These are phyloP conservation scores for Podila epicladia DNA, from an alignment of 192 early-diverging fungal genomes.

Conservation along the genomic window DNA sequence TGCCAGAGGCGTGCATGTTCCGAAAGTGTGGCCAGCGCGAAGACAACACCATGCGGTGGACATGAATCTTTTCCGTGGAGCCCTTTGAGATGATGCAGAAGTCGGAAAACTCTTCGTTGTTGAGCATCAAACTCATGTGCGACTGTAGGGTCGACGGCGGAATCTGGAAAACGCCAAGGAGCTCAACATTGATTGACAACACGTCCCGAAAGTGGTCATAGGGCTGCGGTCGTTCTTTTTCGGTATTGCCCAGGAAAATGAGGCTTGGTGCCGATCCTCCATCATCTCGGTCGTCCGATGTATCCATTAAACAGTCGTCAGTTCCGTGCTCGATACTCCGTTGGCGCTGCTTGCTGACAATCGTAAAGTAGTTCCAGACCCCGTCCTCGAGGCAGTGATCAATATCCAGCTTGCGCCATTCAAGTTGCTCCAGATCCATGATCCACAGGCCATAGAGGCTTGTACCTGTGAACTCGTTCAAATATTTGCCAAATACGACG, in stretches of 20 bases:
- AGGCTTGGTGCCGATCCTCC: constrained; percentile 46
- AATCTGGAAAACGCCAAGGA: constrained; percentile 62
- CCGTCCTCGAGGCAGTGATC: constrained; percentile 57
- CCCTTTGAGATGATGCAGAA: constrained; percentile 58
- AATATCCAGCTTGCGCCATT: constrained; percentile 65
- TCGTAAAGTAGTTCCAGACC: constrained; percentile 69
- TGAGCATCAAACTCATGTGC: constrained; percentile 59
- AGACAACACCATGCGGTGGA: constrained; percentile 63
- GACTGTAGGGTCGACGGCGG: constrained; percentile 49
- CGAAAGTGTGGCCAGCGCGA: constrained; percentile 70
- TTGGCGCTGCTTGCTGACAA: constrained; percentile 47
- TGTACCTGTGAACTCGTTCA: constrained; percentile 33
- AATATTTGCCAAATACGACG: constrained; percentile 61
- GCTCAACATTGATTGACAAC: constrained; percentile 63
- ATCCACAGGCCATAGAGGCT: constrained; percentile 64
- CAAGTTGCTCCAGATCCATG: constrained; percentile 64
- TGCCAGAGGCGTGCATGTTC: constrained; percentile 60
- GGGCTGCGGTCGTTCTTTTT: constrained; percentile 60
- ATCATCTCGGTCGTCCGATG: constrained; percentile 23
- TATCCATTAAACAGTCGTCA: constrained; percentile 1
- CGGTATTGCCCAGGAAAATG: constrained; percentile 63
- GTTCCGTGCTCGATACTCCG: background rate
- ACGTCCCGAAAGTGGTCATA: constrained; percentile 68
- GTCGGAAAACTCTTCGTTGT: constrained; percentile 64
- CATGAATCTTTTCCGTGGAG: constrained; percentile 56